A percentile compares a stretch with the other conserved stretches of the same genome.
These are phyloP conservation scores for Hypericum androsaemum DNA, from an alignment of 345 rosid species.

Conservation along the genomic window DNA sequence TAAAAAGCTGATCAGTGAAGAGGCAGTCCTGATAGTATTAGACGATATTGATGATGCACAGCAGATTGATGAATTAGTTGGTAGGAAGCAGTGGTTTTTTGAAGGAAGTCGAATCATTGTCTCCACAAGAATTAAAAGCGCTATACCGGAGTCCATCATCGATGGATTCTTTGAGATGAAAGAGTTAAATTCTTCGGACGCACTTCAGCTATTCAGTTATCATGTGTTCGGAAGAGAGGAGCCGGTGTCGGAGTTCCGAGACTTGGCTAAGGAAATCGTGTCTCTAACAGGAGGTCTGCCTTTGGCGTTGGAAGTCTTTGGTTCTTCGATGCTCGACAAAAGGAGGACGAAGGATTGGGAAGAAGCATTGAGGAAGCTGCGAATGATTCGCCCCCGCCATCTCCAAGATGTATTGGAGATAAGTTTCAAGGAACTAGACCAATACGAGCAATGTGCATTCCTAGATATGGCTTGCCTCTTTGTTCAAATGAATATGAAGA, in stretches of 20 bases:
- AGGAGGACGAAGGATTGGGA: slow-evolving; percentile 43
- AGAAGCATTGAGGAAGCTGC: slow-evolving; percentile 34
- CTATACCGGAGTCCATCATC: slow-evolving; percentile 23
- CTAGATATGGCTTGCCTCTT: slow-evolving; percentile 71
- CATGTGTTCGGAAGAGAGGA: slow-evolving; percentile 49
- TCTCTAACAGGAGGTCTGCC: slow-evolving; percentile 40
- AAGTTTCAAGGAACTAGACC: slow-evolving; percentile 47
- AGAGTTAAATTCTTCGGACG: slow-evolving; percentile 23
- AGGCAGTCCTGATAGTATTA: slow-evolving; percentile 35
- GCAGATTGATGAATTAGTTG: slow-evolving; percentile 39
- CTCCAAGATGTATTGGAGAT: slow-evolving; percentile 40
- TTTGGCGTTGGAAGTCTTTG: slow-evolving; percentile 69
- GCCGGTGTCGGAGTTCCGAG: slow-evolving; percentile 25
- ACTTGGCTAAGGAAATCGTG: slow-evolving; percentile 34
- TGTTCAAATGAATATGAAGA: slow-evolving; percentile 25
- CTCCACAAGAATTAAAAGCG: slow-evolving; percentile 43
- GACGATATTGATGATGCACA: slow-evolving; percentile 43
- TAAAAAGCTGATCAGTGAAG: slow-evolving; percentile 14
- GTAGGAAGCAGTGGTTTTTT: slow-evolving; percentile 32
- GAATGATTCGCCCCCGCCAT: slow-evolving; percentile 11
- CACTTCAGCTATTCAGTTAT: slow-evolving; percentile 44
- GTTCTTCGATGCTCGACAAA: slow-evolving; percentile 41
- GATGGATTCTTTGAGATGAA: slow-evolving; percentile 34
- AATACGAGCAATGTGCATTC: slow-evolving; percentile 35
- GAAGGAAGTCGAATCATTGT: slow-evolving; percentile 45